phyloP scores from a whole-genome alignment of 495 filamentous ascomycete genomes.

The Penicillium arizonense region DNA sequence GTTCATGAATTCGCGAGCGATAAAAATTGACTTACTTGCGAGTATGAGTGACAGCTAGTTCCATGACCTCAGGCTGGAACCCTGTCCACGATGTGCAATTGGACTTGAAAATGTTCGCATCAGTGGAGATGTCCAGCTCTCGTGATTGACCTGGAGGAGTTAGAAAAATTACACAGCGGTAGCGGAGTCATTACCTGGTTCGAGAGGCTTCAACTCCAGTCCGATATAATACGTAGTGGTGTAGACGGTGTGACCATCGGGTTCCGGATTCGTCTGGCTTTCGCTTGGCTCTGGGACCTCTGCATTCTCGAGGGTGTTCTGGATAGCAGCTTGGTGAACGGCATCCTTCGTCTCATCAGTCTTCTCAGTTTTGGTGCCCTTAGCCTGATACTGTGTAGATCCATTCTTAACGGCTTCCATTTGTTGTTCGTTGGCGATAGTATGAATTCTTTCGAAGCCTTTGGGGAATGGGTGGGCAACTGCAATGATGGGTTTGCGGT shows the following conservation, averaged over 20 bases:
- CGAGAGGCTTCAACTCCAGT: slow-evolving; percentile 55
- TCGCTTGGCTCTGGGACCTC: slow-evolving; percentile 37
- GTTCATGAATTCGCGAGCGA: background rate
- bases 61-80: slow-evolving; percentile 63
- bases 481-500: slow-evolving; percentile 67
- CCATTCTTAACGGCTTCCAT: slow-evolving; percentile 68
- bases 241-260: slow-evolving; percentile 56
- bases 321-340: slow-evolving; percentile 49
- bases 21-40: slow-evolving; percentile 59
- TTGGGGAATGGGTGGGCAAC: slow-evolving; percentile 92
- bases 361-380: slow-evolving; percentile 57
- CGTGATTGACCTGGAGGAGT: slow-evolving; percentile 46
- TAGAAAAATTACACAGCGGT: slow-evolving; percentile 16
- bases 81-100: slow-evolving; percentile 64
- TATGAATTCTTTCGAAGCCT: slow-evolving; percentile 79
- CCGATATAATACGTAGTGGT: slow-evolving; percentile 90
- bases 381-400: slow-evolving; percentile 64
- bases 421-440: slow-evolving; percentile 68
- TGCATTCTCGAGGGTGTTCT: slow-evolving; percentile 47
- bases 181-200: slow-evolving; percentile 27
- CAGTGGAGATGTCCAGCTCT: slow-evolving; percentile 62
- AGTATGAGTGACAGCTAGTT: slow-evolving; percentile 68
- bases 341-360: slow-evolving; percentile 57
- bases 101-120: slow-evolving; percentile 72
- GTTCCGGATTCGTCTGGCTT: slow-evolving; percentile 27